These are phyloP conservation scores for Mycena alexandri DNA, from an alignment of 768 basidiomycete species.

Conservation along the genomic window DNA sequence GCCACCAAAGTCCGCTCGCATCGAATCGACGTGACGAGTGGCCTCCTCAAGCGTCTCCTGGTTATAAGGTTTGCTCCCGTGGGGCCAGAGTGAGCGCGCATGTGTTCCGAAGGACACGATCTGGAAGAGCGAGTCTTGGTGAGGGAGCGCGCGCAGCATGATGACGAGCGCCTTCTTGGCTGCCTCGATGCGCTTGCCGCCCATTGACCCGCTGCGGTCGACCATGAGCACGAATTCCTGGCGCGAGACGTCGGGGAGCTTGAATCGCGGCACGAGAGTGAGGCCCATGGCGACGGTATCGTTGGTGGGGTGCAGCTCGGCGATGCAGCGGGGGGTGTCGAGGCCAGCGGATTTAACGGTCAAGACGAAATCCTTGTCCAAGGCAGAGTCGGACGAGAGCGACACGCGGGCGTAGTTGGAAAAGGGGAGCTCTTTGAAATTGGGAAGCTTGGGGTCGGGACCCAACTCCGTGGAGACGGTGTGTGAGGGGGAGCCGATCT, in stretches of 20 bases:
- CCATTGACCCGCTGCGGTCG: conserved; percentile 61
- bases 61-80: conserved; percentile 41
- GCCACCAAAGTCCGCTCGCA: conserved; percentile 55
- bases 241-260: conserved; percentile 46
- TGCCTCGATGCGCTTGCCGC: conserved; percentile 43
- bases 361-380: conserved; percentile 57
- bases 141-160: conserved; percentile 55
- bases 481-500: conserved; percentile 34
- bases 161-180: conserved; percentile 54
- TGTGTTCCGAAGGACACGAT: conserved; percentile 55
- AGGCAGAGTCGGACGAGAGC: conserved; percentile 28
- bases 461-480: conserved; percentile 35
- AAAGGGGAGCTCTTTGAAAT: conserved; percentile 17
- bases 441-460: conserved; percentile 34
- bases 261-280: conserved; percentile 58
- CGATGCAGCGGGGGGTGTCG: conserved; percentile 58
- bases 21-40: conserved; percentile 41
- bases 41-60: conserved; percentile 44
- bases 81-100: conserved; percentile 46
- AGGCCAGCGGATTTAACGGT: conserved; percentile 53
- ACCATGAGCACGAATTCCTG: conserved; percentile 64
- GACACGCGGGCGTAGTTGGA: conserved; percentile 19
- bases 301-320: conserved; percentile 43
- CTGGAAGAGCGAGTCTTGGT: conserved; percentile 54
- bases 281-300: conserved; percentile 53